Evolutionary conservation across 2,329 filamentous ascomycete species (phyloP), one percentile per base, ranked within the genome.

Genomic region (Penicillium frequentans): DNA sequence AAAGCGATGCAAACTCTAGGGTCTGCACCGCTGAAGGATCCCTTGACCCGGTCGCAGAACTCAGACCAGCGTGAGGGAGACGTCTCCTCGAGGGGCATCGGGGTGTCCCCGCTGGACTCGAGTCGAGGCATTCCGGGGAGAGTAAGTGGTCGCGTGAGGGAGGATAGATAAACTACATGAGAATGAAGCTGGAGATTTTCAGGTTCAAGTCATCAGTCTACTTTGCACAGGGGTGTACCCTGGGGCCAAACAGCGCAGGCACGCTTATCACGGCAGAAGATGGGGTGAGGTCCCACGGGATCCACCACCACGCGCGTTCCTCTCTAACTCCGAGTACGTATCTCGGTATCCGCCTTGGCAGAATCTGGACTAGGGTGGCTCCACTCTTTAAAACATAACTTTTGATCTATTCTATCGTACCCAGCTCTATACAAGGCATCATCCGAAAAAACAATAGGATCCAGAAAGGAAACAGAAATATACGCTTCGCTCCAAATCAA

Each of bases 1-100:
- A 98, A 98, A 27, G 93, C 90, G 50, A 87, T 70, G 55, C 91
- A 82, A 16, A 96, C 90, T 50, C 87, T 81, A 1, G 83, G 82
- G 68, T 96, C 87, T 48, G 86, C 84, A 56, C 87, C 87, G 29
- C 82, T 82, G 55, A 95, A 86, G 46, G 89, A 67, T 21, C 82
- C 78, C 49, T 77, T 79, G 26, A 95, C 69, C 35, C 90, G 86
- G 26, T 87, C 85, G 57, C 82, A 81, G 74, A 90, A 93, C 55
- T 85, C 73, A n/a, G 86, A 83, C 89, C 90, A 93, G 48, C 90
- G 90, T 4, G 90, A 82, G 11, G 42, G 14, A 35, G 42, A 45
- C 1, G 42, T 26, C 16, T 53, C 50, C 21, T 31, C 29, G 42
- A 37, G 21, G 23, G 50, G 39, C 31, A 45, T 46, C 21, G 39